A percentile compares a stretch with the other conserved stretches of the same genome.
Conservation (phyloP, 148 eudicot genomes). For the Camellia japonica region DNA sequence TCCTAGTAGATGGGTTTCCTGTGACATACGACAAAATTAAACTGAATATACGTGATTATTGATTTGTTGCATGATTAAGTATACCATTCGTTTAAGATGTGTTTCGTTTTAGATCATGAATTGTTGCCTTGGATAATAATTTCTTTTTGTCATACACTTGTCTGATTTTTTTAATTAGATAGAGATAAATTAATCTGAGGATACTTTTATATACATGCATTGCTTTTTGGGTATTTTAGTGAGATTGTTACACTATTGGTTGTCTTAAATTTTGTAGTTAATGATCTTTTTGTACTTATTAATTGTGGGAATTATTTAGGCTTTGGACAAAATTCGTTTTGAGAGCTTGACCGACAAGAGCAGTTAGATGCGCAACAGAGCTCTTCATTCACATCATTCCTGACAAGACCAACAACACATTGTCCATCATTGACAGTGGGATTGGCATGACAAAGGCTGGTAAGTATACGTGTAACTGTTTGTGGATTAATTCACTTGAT, state of each 20-base stretch:
- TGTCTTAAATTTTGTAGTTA: not conserved
- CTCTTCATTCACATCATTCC: constrained; percentile 68
- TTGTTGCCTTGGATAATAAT: no score
- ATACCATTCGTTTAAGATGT: not conserved
- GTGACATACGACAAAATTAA: no score
- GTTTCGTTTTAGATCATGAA: no score
- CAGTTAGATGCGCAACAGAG: constrained; percentile 65
- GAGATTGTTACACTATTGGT: not conserved
- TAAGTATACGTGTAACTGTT: constrained; percentile 17
- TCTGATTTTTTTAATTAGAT: no score
- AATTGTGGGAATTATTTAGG: not conserved
- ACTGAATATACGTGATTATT: not conserved
- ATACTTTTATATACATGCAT: not conserved
- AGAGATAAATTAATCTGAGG: no score
- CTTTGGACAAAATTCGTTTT: constrained; percentile 65
- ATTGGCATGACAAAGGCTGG: constrained; percentile 80
- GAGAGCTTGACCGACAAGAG: constrained; percentile 71
- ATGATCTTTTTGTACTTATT: not conserved
- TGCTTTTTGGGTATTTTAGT: not conserved
- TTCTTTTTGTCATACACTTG: no score
- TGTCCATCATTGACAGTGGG: constrained; percentile 76
- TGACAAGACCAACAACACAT: constrained; percentile 58
- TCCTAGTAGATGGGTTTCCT: no score
- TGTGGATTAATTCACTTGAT: not conserved
- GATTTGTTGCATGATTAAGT: not conserved